Evolutionary conservation across 495 filamentous ascomycete genomes (phyloP).

Genomic region (Xylaria telfairii): DNA sequence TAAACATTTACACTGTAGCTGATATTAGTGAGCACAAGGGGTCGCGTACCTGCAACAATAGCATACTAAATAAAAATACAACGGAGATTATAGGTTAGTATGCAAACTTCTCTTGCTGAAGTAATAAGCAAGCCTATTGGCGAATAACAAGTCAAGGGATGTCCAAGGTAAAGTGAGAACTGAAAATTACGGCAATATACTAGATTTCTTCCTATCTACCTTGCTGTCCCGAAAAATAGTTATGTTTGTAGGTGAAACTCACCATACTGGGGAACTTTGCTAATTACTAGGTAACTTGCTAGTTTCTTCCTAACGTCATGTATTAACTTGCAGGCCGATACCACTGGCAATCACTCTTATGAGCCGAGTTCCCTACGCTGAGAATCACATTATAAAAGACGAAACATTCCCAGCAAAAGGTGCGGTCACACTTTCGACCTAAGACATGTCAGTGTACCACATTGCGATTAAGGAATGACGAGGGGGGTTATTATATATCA

Average conservation of each 20-base stretch:
- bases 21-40: not conserved
- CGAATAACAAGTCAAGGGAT: no score
- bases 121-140: no score
- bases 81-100: not conserved
- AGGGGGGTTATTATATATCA: not conserved
- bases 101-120: not conserved
- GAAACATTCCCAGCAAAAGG: conserved; percentile 1
- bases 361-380: not conserved
- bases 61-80: no score
- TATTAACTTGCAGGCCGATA: not conserved
- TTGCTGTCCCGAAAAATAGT: not conserved
- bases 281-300: not conserved
- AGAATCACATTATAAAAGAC: not conserved
- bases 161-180: not conserved
- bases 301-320: not conserved
- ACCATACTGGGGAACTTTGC: not conserved
- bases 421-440: not conserved
- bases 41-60: no score
- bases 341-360: not conserved
- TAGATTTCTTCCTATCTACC: not conserved
- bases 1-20: not conserved
- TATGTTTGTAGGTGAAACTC: not conserved
- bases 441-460: not conserved
- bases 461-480: not conserved
- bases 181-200: not conserved